phyloP scores from a whole-genome alignment of 805 yeast genomes.

The Candida sphagnicola region DNA sequence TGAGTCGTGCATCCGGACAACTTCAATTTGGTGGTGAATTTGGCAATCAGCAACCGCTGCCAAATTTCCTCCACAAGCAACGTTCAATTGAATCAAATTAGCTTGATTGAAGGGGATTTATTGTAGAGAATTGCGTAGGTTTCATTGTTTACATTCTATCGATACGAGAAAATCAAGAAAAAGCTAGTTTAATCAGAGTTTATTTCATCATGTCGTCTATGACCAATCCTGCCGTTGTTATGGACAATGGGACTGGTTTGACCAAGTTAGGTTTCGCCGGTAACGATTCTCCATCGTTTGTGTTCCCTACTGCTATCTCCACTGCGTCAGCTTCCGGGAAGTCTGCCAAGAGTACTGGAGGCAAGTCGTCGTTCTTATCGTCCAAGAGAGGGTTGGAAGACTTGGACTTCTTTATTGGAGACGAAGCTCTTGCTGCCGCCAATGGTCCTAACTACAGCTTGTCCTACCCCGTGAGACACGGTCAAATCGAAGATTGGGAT shows the following conservation, averaged over 20 bases:
- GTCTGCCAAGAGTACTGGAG: conserved; percentile 37
- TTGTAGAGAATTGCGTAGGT: no score
- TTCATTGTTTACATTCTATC: not conserved
- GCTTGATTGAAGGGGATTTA: no score
- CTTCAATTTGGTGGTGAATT: no score
- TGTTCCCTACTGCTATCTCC: conserved; percentile 95
- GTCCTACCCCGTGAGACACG: conserved; percentile 92
- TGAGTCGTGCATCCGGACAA: no score
- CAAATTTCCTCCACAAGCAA: no score
- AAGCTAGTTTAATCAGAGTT: no score
- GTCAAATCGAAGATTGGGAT: conserved; percentile 99
- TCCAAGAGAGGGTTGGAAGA: conserved; percentile 90
- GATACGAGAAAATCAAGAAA: no score
- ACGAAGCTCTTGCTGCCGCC: conserved; percentile 91
- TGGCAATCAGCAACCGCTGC: no score
- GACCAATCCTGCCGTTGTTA: conserved; percentile 90
- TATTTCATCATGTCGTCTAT: conserved; percentile 48
- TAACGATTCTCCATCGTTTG: conserved; percentile 95
- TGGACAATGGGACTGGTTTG: conserved; percentile 98
- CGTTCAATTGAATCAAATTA: no score
- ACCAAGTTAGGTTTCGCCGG: conserved; percentile 99
- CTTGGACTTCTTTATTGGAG: conserved; percentile 91
- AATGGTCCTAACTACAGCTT: conserved; percentile 85
- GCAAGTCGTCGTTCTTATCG: conserved; percentile 49
- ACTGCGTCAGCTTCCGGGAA: conserved; percentile 54